Evolutionary conservation across 352 stramenopile genomes (phyloP).

Genomic region (Pythium vanterpoolii): DNA sequence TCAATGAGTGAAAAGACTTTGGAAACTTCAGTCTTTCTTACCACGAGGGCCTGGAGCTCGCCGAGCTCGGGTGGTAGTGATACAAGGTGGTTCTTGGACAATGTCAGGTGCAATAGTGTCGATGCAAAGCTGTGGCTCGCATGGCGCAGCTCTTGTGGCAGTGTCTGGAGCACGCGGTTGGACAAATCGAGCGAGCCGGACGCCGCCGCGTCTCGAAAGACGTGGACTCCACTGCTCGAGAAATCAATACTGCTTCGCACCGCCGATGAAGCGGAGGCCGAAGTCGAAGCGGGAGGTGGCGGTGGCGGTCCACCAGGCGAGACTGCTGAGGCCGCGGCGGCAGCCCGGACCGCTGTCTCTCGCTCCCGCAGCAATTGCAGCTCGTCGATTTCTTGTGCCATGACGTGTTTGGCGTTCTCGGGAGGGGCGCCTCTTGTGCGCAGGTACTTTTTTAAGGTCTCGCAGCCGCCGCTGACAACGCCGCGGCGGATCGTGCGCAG

Average conservation of each 20-base stretch:
- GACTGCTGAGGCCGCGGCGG: not conserved
- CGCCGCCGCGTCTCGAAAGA: slow-evolving; percentile 59
- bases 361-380: slow-evolving; percentile 30
- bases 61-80: slow-evolving; percentile 42
- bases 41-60: slow-evolving; percentile 43
- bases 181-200: slow-evolving; percentile 52
- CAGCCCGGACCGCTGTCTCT: slow-evolving; percentile 15
- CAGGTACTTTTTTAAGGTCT: slow-evolving; percentile 82
- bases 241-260: slow-evolving; percentile 19
- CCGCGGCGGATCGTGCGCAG: slow-evolving; percentile 67
- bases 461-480: slow-evolving; percentile 59
- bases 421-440: slow-evolving; percentile 62
- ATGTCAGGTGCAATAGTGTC: slow-evolving; percentile 58
- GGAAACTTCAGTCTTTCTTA: too few species aligned
- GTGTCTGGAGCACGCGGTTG: slow-evolving; percentile 25
- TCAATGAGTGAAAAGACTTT: too few species aligned
- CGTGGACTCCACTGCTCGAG: slow-evolving; percentile 16
- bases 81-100: slow-evolving; percentile 65
- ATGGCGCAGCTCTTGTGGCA: slow-evolving; percentile 31
- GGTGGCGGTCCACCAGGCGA: not conserved
- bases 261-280: not conserved
- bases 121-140: slow-evolving; percentile 35
- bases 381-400: slow-evolving; percentile 75
- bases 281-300: not conserved
- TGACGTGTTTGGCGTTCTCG: slow-evolving; percentile 40